phyloP scores from a whole-genome alignment of 2,329 filamentous ascomycete genomes.

The Fusarium kyushuense region DNA sequence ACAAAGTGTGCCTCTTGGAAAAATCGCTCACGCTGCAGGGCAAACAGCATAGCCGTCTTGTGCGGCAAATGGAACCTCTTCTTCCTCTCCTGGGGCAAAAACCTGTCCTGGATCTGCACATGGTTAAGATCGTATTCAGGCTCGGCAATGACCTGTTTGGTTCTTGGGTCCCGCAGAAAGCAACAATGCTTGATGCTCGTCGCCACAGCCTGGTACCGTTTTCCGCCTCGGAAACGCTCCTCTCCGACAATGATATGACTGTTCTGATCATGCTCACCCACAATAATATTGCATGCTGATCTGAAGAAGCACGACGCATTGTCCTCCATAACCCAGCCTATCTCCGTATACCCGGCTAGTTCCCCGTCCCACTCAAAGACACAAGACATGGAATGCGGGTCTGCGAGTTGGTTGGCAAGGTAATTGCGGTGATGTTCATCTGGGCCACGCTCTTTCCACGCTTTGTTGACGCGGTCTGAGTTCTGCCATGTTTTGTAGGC shows the following conservation, averaged over 20 bases:
- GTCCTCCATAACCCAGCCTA: constrained; percentile 48
- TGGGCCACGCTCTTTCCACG: constrained; percentile 46
- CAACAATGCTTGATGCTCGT: constrained; percentile 48
- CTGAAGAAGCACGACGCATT: constrained; percentile 47
- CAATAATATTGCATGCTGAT: constrained; percentile 45
- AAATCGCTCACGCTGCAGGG: constrained; percentile 47
- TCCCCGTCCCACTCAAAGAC: constrained; percentile 49
- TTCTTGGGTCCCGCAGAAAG: constrained; percentile 48
- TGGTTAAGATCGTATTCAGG: constrained; percentile 42
- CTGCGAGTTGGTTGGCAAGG: constrained; percentile 42
- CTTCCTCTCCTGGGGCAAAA: constrained; percentile 47
- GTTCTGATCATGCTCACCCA: constrained; percentile 49
- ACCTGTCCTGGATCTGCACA: constrained; percentile 45
- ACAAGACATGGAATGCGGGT: constrained; percentile 48
- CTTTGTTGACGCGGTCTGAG: constrained; percentile 47
- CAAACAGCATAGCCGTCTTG: constrained; percentile 48
- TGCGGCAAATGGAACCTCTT: constrained; percentile 48
- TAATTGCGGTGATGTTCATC: constrained; percentile 48
- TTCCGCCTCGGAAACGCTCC: constrained; percentile 46
- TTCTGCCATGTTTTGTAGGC: constrained; percentile 47
- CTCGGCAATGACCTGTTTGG: constrained; percentile 46
- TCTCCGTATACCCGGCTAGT: constrained; percentile 46
- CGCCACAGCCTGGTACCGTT: constrained; percentile 45
- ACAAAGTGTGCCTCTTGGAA: constrained; percentile 47
- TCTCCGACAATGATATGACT: constrained; percentile 47